Base-by-base conservation (phyloP, 805 yeast genomes). In the Vanderwaltozyma tropicalis region DNA sequence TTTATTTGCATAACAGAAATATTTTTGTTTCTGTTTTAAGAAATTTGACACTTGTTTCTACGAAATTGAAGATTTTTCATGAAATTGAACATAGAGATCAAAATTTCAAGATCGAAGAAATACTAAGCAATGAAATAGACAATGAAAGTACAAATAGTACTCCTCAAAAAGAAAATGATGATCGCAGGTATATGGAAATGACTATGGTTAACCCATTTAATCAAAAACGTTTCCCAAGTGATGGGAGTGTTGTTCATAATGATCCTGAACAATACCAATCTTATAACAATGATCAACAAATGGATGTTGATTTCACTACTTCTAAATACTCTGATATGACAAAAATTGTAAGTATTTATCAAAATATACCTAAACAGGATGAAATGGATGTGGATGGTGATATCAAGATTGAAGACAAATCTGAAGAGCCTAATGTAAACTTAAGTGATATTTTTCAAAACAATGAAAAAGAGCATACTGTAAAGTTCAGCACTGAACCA, bases 171-270 rank as follows among this genome's bases (percentile, higher is more conserved):
- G 42, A 35, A n/a, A 34, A 20, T 2, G 33, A 38, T 11, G 49
- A 44, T 3, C 22, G 30, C 9, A 48, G 35, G 27, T 49, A 41
- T 22, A 41, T 55, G 45, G 61, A 59, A 37, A 54, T 59, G 57
- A 59, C 63, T 1, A 59, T 57, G 63, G 57, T 58, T 4, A 55
- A 57, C 29, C 62, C 62, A 6, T 49, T 50, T 32, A 45, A 42
- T 5, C 44, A 42, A 19, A 45, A 43, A 22, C 34, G 50, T 22
- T 28, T 47, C 8, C 21, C 42, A 4, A 49, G 53, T 34, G 44
- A 44, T 20, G 43, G 43, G 27, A 52, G 56, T 31, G 57, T 52
- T 3, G 38, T 53, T n/a, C 48, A 47, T 28, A 51, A 51, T 28
- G 45, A 44, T 14, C 32, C 41, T 9, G 26, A 29, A 3, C 8